Evolutionary conservation across 768 basidiomycete species (phyloP).

Genomic region (Mycena belliarum): DNA sequence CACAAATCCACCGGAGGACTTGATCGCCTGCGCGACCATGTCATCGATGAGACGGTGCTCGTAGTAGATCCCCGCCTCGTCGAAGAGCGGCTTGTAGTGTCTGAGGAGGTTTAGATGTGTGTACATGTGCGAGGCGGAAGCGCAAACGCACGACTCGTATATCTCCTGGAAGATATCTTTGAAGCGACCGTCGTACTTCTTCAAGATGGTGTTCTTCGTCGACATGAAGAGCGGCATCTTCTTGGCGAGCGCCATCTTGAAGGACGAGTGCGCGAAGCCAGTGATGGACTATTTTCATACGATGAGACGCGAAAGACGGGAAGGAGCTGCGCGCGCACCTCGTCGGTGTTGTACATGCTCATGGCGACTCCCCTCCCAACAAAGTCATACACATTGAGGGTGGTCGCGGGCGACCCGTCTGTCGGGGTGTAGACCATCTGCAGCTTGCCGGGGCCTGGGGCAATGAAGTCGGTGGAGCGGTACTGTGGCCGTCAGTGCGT

Average conservation of each 20-base stretch:
- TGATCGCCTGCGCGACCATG: slow-evolving; percentile 98
- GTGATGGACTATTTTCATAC: slow-evolving; percentile 64
- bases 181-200: slow-evolving; percentile 98
- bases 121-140: no score
- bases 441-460: slow-evolving; percentile 90
- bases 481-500: slow-evolving; percentile 71
- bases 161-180: slow-evolving; percentile 99
- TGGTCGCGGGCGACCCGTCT: slow-evolving; percentile 66
- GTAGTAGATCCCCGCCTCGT: slow-evolving; percentile 76
- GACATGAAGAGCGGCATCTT: slow-evolving; percentile 92
- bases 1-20: slow-evolving; percentile 91
- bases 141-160: slow-evolving; percentile 57
- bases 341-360: slow-evolving; percentile 98
- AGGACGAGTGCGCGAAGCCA: slow-evolving; percentile 96
- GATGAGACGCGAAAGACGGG: neutral
- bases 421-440: slow-evolving; percentile 88
- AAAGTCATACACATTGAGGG: slow-evolving; percentile 91
- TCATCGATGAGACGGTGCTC: slow-evolving; percentile 98
- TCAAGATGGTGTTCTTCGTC: slow-evolving; percentile 96
- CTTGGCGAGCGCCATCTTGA: slow-evolving; percentile 91
- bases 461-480: slow-evolving; percentile 90
- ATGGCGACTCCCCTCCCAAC: slow-evolving; percentile 90
- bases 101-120: neutral
- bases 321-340: slow-evolving; percentile 56
- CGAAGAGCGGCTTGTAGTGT: slow-evolving; percentile 71